Evolutionary conservation across 768 basidiomycete species (phyloP).

Genomic region (Rhizopogon vinicolor): DNA sequence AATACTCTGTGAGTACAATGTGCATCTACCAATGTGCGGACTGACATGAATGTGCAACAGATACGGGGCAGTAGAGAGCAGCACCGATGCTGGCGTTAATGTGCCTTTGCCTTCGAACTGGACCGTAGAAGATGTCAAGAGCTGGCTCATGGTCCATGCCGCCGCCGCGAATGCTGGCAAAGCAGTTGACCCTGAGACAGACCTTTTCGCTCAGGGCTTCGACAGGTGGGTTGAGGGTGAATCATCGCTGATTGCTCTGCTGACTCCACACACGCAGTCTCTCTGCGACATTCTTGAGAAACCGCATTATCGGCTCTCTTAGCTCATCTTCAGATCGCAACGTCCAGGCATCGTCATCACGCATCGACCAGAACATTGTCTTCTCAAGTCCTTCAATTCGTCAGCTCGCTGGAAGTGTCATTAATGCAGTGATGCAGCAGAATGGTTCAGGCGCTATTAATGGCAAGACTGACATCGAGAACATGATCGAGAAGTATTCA

Average conservation of each 20-base stretch:
- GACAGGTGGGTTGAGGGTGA: too few relatives aligned
- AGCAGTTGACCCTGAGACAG: too few relatives aligned
- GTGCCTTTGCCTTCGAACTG: slow-evolving; percentile 19
- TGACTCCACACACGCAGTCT: background rate
- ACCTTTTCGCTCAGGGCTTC: too few relatives aligned
- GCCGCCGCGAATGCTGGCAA: too few relatives aligned
- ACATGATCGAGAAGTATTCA: slow-evolving; percentile 35
- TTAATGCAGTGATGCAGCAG: too few relatives aligned
- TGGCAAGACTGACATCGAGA: too few relatives aligned
- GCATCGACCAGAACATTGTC: background rate
- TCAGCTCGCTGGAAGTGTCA: too few relatives aligned
- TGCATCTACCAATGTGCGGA: background rate
- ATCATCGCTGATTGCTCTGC: too few relatives aligned
- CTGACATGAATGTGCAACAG: slow-evolving; percentile 8
- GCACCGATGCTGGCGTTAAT: slow-evolving; percentile 10
- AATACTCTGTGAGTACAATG: slow-evolving; percentile 32
- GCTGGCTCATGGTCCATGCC: slow-evolving; percentile 27
- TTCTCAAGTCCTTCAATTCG: background rate
- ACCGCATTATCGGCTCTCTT: background rate
- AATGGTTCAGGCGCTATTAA: too few relatives aligned
- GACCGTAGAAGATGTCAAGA: slow-evolving; percentile 11
- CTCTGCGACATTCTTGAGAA: background rate
- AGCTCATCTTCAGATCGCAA: background rate
- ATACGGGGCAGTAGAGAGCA: slow-evolving; percentile 28
- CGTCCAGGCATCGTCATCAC: background rate